These are phyloP conservation scores for Aegilops bicornis DNA, from an alignment of 176 grass and related monocot species.

Conservation along the genomic window DNA sequence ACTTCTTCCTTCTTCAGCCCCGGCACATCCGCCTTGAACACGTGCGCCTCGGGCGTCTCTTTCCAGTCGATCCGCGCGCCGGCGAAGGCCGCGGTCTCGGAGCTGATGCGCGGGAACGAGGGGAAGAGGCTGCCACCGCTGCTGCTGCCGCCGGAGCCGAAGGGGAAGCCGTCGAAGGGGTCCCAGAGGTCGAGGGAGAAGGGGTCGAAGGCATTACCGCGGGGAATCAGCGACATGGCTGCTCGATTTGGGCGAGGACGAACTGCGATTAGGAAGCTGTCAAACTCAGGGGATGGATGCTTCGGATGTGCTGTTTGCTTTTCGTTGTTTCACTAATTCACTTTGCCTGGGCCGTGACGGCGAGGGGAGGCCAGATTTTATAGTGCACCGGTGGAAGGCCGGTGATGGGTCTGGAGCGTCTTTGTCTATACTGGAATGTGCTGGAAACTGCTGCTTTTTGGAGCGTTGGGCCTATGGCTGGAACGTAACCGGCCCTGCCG, in stretches of 20 bases:
- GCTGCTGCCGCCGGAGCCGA: not conserved
- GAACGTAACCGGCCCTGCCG: not conserved
- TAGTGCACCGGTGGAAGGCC: not conserved
- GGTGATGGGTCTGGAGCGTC: not conserved
- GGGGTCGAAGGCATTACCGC: slow-evolving; percentile 1
- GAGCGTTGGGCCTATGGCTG: not conserved
- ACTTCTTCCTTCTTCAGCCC: slow-evolving; percentile 67
- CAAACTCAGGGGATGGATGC: not conserved
- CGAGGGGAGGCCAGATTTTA: not conserved
- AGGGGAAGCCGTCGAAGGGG: slow-evolving; percentile 14
- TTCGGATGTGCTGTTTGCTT: not conserved
- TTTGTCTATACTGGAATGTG: not conserved
- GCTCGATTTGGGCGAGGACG: not conserved
- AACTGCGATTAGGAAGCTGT: not conserved
- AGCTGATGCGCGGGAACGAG: slow-evolving; percentile 6
- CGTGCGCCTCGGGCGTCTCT: slow-evolving; percentile 62
- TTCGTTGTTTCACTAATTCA: not conserved
- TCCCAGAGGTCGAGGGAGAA: not conserved
- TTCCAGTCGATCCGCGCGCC: slow-evolving; percentile 58
- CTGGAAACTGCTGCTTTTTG: not conserved
- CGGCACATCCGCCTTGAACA: slow-evolving; percentile 68
- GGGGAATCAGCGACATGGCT: slow-evolving; percentile 11
- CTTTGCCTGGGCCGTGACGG: not conserved
- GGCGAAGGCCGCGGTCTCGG: slow-evolving; percentile 36
- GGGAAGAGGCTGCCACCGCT: not conserved